These are phyloP conservation scores for Eudorina sp. DNA, from an alignment of 139 green algal species.

Conservation along the genomic window DNA sequence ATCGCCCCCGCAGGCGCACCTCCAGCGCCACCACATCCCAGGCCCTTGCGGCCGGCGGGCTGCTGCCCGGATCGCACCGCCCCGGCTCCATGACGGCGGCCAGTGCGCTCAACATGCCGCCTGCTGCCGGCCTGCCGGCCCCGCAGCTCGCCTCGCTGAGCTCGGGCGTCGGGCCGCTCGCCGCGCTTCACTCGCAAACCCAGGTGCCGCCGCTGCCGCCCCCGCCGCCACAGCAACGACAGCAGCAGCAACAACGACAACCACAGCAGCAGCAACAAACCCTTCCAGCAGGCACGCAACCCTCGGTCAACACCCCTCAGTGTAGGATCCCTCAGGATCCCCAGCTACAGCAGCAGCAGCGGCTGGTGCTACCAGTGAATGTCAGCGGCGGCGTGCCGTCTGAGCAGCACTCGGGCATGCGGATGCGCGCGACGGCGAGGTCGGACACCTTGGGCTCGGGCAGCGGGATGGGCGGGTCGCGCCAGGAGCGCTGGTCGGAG, in stretches of 20 bases:
- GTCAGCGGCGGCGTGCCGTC: background rate
- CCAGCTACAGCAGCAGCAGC: background rate
- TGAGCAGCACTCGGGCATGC: background rate
- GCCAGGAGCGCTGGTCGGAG: constrained; percentile 10
- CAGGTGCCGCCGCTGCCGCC: no score
- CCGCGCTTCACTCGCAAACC: background rate
- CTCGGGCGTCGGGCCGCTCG: background rate
- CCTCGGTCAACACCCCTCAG: background rate
- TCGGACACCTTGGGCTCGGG: background rate
- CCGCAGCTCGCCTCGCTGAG: background rate
- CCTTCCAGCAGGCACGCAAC: background rate
- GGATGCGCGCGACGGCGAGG: background rate
- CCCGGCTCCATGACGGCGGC: background rate
- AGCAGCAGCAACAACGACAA: background rate
- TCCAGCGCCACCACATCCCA: constrained; percentile 21
- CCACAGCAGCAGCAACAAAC: background rate
- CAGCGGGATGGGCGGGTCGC: background rate
- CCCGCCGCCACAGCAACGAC: background rate
- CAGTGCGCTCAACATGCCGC: background rate
- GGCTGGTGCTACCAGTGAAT: background rate
- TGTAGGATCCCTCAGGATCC: background rate
- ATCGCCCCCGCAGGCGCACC: background rate
- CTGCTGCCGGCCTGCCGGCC: background rate
- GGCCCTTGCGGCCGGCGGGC: background rate
- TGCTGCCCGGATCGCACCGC: background rate